Conservation (phyloP, 148 eudicot genomes). For the Persicaria maculosa region DNA sequence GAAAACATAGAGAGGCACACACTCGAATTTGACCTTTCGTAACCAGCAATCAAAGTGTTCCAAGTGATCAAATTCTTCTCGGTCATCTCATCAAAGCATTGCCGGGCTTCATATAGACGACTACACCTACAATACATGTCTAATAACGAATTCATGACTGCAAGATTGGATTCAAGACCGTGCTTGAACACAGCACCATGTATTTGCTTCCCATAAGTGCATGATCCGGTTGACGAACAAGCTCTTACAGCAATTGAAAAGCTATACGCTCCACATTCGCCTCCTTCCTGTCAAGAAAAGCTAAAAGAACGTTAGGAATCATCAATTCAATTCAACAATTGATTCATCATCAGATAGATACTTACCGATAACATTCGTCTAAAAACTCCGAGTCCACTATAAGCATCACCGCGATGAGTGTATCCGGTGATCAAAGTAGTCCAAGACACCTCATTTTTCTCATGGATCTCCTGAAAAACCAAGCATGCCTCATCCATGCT, state of each 20-base stretch:
- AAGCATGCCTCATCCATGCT: slow-evolving; percentile 50
- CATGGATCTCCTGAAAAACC: slow-evolving; percentile 42
- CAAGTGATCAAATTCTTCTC: slow-evolving; percentile 69
- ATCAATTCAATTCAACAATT: not conserved
- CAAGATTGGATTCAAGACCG: slow-evolving; percentile 59
- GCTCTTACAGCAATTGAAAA: slow-evolving; percentile 77
- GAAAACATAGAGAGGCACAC: slow-evolving; percentile 50
- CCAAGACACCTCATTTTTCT: slow-evolving; percentile 68
- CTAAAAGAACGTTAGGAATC: slow-evolving; percentile 12
- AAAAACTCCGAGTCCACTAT: slow-evolving; percentile 53
- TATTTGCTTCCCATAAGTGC: slow-evolving; percentile 57
- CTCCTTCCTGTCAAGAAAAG: slow-evolving; percentile 54
- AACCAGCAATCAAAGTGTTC: slow-evolving; percentile 88
- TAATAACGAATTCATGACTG: slow-evolving; percentile 81
- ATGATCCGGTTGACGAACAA: slow-evolving; percentile 47
- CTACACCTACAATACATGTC: slow-evolving; percentile 82
- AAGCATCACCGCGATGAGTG: slow-evolving; percentile 74
- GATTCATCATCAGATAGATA: slow-evolving; percentile 5
- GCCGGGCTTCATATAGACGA: slow-evolving; percentile 52
- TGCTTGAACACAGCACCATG: slow-evolving; percentile 56
- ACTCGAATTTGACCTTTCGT: slow-evolving; percentile 46
- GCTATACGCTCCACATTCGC: slow-evolving; percentile 56
- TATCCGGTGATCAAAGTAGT: slow-evolving; percentile 75
- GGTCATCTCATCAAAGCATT: slow-evolving; percentile 60
- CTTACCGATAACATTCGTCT: slow-evolving; percentile 62